Base-by-base conservation (phyloP, 2,329 filamentous ascomycete species). In the Ophiobolus disseminans region DNA sequence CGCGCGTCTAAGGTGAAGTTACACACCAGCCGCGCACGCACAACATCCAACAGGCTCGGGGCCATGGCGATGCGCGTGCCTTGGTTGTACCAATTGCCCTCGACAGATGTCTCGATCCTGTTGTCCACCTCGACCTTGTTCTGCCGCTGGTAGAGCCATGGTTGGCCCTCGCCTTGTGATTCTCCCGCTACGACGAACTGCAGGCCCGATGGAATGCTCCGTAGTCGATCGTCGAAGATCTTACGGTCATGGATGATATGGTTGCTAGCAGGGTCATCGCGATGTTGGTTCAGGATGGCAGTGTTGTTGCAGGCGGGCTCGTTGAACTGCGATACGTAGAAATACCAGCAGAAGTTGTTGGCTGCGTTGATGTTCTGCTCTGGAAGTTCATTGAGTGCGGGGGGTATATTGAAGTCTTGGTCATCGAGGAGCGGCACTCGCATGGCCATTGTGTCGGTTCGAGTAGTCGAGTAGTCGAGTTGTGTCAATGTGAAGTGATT, bases 21-120 rank as follows among this genome's bases (percentile, higher is more conserved):
- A 48, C 77, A 42, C 73, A 82, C 79, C 65, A 84, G 73, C 53
- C 81, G 73, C 53, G 77, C 77, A 26, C 80, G 79, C 6, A 87
- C 69, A 5, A 87, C 76, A 58, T 84, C 83, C 30, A 79, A 77
- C 40, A 86, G 74, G 8, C 80, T 82, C 2, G 85, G 84, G 10
- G 85, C 84, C 77, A 85, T 84, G 60, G 82, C 83, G 32, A 87
- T 78, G 40, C 77, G 78, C 43, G 83, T 80, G 1, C 81, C 82
- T n/a, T 86, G 77, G 8, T 85, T 76, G 62, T 83, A 87, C 67
- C 83, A 87, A 2, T 82, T 83, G 10, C 77, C 80, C 37, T 86
- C 69, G 5, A 82, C 74, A 21, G 76, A 77, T 21, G 83, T 73
- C 46, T 83, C 78, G 2, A 64, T 80, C 78, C 28, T 53, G 7